Evolutionary conservation across 495 filamentous ascomycete genomes (phyloP).

Genomic region (Penicillium alfredii): DNA sequence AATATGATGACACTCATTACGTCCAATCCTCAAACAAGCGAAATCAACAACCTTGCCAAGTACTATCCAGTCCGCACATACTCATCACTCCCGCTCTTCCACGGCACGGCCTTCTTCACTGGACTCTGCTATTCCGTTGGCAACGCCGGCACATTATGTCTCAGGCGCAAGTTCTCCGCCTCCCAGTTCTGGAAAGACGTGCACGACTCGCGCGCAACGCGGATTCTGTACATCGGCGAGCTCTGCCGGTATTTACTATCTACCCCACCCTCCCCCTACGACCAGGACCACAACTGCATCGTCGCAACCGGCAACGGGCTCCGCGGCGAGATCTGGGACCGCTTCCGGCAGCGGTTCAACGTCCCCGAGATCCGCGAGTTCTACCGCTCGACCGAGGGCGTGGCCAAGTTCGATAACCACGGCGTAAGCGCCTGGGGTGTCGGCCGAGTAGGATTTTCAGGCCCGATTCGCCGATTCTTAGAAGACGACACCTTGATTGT

Average conservation of each 20-base stretch:
- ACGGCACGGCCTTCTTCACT: constrained; percentile 70
- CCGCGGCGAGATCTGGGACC: constrained; percentile 84
- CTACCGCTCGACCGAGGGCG: constrained; percentile 82
- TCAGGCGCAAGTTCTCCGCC: constrained; percentile 74
- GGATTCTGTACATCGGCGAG: constrained; percentile 93
- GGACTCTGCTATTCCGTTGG: constrained; percentile 46
- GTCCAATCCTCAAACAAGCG: constrained; percentile 33
- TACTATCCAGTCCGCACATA: constrained; percentile 67
- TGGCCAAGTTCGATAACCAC: constrained; percentile 66
- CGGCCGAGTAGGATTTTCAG: constrained; percentile 77
- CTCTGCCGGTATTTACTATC: constrained; percentile 84
- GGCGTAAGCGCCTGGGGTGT: constrained; percentile 64
- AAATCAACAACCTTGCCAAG: constrained; percentile 30
- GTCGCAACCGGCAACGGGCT: constrained; percentile 84
- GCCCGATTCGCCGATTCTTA: constrained; percentile 52
- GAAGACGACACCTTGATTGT: constrained; percentile 55
- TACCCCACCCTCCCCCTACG: constrained; percentile 64
- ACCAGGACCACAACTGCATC: constrained; percentile 66
- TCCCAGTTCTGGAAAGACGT: constrained; percentile 81
- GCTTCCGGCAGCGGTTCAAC: constrained; percentile 77
- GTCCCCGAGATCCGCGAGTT: constrained; percentile 81
- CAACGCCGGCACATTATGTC: constrained; percentile 38
- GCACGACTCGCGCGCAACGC: constrained; percentile 65
- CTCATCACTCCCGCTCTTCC: constrained; percentile 89
- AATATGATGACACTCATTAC: constrained; percentile 48